Percentiles rank a stretch among this genome's conserved stretches.
phyloP scores from a whole-genome alignment of 176 grass and related monocot species.

The Chloris gayana region DNA sequence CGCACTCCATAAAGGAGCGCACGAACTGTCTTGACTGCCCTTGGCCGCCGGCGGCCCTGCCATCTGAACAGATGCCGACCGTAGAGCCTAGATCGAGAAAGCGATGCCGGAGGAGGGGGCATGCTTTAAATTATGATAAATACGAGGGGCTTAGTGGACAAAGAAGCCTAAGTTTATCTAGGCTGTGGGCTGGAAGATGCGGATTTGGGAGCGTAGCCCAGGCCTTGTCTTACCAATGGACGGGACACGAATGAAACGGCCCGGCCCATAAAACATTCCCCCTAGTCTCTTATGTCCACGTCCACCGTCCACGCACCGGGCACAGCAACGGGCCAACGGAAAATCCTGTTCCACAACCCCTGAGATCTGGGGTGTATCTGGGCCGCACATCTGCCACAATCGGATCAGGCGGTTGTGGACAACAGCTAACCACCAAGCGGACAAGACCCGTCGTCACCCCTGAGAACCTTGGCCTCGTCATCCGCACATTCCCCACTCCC shows the following conservation, averaged over 20 bases:
- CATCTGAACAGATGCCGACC: too few relatives aligned
- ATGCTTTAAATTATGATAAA: too few relatives aligned
- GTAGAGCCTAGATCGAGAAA: too few relatives aligned
- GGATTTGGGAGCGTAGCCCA: not conserved
- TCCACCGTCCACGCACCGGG: not conserved
- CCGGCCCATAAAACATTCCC: not conserved
- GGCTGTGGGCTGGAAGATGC: not conserved
- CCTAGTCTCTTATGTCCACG: not conserved
- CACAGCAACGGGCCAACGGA: not conserved
- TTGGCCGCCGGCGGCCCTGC: too few relatives aligned
- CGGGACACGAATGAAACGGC: not conserved
- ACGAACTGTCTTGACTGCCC: too few relatives aligned
- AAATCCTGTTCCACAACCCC: too few relatives aligned
- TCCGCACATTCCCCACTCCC: conserved; percentile 21
- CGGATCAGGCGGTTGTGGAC: too few relatives aligned
- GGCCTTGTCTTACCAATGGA: not conserved
- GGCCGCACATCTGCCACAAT: too few relatives aligned
- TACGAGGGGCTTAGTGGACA: too few relatives aligned
- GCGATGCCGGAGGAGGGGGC: too few relatives aligned
- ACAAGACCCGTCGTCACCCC: not conserved
- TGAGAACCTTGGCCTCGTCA: conserved; percentile 24
- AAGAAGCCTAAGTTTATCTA: not conserved
- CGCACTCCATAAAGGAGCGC: too few relatives aligned
- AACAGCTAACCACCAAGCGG: conserved; percentile 23
- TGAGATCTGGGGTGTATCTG: too few relatives aligned